These are phyloP conservation scores for Fusarium abutilonis DNA, from an alignment of 2,329 filamentous ascomycete species.

Conservation along the genomic window DNA sequence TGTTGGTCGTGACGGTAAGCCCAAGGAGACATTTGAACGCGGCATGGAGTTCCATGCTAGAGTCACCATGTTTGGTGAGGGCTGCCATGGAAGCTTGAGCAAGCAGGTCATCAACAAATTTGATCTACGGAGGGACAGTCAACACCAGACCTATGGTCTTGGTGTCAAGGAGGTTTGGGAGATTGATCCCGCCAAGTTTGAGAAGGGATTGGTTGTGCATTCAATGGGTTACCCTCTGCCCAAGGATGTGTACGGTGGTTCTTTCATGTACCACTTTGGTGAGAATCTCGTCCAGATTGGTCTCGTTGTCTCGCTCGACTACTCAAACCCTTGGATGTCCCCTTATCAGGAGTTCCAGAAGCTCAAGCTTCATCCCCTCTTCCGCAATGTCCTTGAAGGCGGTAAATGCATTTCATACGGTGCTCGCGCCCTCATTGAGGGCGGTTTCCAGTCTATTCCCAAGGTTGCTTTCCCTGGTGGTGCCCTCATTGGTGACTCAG, in stretches of 20 bases:
- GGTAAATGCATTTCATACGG: slow-evolving; percentile 98
- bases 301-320: slow-evolving; percentile 92
- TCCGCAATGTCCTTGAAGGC: slow-evolving; percentile 85
- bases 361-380: slow-evolving; percentile 97
- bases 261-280: slow-evolving; percentile 99
- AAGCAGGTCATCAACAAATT: slow-evolving; percentile 97
- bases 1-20: slow-evolving; percentile 80
- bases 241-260: slow-evolving; percentile 90
- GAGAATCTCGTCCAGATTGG: slow-evolving; percentile 95
- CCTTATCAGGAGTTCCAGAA: slow-evolving; percentile 98
- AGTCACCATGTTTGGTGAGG: slow-evolving; percentile 91
- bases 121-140: slow-evolving; percentile 85
- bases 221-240: slow-evolving; percentile 93
- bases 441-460: slow-evolving; percentile 96
- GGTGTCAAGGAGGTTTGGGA: slow-evolving; percentile 99
- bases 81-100: slow-evolving; percentile 92
- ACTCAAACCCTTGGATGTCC: slow-evolving; percentile 94
- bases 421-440: slow-evolving; percentile 89
- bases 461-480: slow-evolving; percentile 97
- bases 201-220: slow-evolving; percentile 85
- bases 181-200: slow-evolving; percentile 90
- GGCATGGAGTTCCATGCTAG: slow-evolving; percentile 98
- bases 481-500: slow-evolving; percentile 93
- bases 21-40: slow-evolving; percentile 91
- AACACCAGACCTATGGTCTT: slow-evolving; percentile 94